Base-by-base conservation (phyloP, 371 early-diverging fungal species). In the Apophysomyces trapeziformis region DNA sequence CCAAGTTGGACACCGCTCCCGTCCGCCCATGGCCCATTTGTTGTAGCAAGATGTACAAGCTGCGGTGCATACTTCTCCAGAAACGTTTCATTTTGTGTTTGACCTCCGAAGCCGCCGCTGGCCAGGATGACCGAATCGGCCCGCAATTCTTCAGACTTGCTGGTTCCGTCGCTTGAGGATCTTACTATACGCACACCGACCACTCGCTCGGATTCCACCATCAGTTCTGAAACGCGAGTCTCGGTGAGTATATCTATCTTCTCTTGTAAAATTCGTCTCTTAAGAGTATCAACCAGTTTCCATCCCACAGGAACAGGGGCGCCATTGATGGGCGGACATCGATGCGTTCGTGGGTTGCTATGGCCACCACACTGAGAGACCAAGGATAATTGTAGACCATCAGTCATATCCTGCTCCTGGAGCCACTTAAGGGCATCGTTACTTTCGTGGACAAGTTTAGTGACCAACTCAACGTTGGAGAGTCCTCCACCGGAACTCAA, bases 1-100 rank as follows among this genome's bases (percentile, higher is more conserved):
- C 87, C 87, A 65, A 94, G 81, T 58, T 86, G 85, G 54, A 94
- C 82, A 63, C 93, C 95, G 68, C 93, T 93, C 61, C 95, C 95
- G 45, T 87, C 88, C 37, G 93, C 91, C 87, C 90, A 91, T 57
- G 89, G 85, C 21, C 94, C 95, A 73, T 94, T 94, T 18, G 94
- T 94, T 11, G 95, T 89, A 5, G 95, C 91, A 14, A 90, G 75
- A 57, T 87, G 73, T 36, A 75, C 72, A 18, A 90, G 68, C 39
- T 89, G 83, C 14, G 94, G 92, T 13, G 89, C 89, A 67, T 82
- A 85, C 58, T 80, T 68, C 32, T 72, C 69, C 56, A 87, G 61
- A 0, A 85, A 54, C 5, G 68, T 71, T 12, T 65, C 54, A 9
- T 50, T 60, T 5, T 66, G 66, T 39, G 71, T 69, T 43, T 78